These are phyloP conservation scores for Solanum dulcamara DNA, from an alignment of 257 asterid species.

Conservation along the genomic window DNA sequence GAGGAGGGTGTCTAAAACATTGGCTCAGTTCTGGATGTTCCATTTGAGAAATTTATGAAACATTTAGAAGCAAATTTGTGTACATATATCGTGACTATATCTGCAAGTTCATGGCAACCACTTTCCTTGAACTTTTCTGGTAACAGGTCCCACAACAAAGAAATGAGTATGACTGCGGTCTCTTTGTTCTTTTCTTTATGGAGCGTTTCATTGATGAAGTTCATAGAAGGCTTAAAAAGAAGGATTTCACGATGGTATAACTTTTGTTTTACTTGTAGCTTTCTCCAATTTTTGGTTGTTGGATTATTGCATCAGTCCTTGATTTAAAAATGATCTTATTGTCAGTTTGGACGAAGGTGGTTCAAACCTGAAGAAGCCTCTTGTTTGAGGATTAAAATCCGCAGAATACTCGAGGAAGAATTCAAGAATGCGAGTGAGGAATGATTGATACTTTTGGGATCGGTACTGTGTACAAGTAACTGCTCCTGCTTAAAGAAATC, in stretches of 20 bases:
- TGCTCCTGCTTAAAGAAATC: not conserved
- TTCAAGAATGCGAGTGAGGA: constrained; percentile 19
- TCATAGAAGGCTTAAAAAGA: constrained; percentile 50
- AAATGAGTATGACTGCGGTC: constrained; percentile 85
- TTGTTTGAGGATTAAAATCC: constrained; percentile 42
- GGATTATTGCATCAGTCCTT: not conserved
- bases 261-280: not conserved
- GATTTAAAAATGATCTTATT: not conserved
- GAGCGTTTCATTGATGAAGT: constrained; percentile 70
- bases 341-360: constrained; percentile 85
- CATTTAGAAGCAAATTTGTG: not conserved
- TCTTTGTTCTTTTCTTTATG: constrained; percentile 77
- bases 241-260: constrained; percentile 46
- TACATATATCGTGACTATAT: not conserved
- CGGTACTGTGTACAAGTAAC: not conserved
- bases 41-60: not conserved
- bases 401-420: constrained; percentile 29
- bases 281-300: not conserved
- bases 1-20: not conserved
- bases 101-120: not conserved
- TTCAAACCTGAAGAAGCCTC: constrained; percentile 80
- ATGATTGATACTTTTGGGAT: not conserved
- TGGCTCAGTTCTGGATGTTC: not conserved
- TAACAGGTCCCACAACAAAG: constrained; percentile 86
- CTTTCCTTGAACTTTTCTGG: not conserved